Conservation (phyloP, 116 monocot genomes). For the Posidonia oceanica region DNA sequence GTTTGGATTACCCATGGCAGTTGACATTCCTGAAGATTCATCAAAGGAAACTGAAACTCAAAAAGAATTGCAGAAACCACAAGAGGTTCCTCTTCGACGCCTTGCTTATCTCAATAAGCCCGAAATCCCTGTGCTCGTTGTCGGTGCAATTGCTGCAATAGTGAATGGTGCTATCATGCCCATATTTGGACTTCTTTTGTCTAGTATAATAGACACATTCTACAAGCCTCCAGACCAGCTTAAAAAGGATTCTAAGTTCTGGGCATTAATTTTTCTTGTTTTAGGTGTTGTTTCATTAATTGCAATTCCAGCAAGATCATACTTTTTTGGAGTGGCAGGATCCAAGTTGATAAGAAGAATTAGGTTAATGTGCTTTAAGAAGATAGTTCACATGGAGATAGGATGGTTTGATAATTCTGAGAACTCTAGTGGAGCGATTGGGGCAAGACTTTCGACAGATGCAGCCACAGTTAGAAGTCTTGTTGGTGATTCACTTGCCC, state of each 20-base stretch:
- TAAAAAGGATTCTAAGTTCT: slow-evolving; percentile 36
- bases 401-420: slow-evolving; percentile 59
- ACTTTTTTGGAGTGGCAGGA: slow-evolving; percentile 60
- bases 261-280: slow-evolving; percentile 36
- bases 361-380: slow-evolving; percentile 38
- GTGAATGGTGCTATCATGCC: slow-evolving; percentile 42
- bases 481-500: slow-evolving; percentile 23
- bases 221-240: slow-evolving; percentile 40
- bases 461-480: slow-evolving; percentile 14
- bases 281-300: slow-evolving; percentile 21
- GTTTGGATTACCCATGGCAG: slow-evolving; percentile 13
- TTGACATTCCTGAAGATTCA: not conserved
- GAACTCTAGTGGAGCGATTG: slow-evolving; percentile 44
- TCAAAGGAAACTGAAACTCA: not conserved
- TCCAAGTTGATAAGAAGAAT: slow-evolving; percentile 49
- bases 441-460: slow-evolving; percentile 17
- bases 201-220: slow-evolving; percentile 38
- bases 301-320: slow-evolving; percentile 17
- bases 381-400: slow-evolving; percentile 49
- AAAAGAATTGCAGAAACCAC: not conserved
- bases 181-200: slow-evolving; percentile 39
- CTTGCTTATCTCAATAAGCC: slow-evolving; percentile 52
- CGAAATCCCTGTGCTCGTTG: slow-evolving; percentile 33
- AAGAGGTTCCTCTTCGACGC: slow-evolving; percentile 15
- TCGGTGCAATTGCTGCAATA: slow-evolving; percentile 34